phyloP scores from a whole-genome alignment of 768 basidiomycete species.

The Psilocybe subaeruginosa region DNA sequence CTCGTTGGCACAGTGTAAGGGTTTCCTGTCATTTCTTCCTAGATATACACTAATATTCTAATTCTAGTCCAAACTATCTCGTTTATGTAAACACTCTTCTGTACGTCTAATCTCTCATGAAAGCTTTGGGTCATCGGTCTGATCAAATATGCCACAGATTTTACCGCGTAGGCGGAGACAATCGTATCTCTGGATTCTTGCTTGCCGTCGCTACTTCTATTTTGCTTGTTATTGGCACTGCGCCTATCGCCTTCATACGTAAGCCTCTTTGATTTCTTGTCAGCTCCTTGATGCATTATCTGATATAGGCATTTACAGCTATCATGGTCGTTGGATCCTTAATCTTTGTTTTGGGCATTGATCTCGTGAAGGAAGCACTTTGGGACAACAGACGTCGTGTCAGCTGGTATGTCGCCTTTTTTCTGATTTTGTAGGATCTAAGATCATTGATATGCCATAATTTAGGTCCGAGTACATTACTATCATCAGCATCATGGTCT shows the following conservation, averaged over 20 bases:
- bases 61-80: constrained; percentile 74
- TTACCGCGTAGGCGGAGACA: constrained; percentile 92
- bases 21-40: constrained; percentile 25
- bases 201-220: constrained; percentile 75
- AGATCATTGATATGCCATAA: neutral
- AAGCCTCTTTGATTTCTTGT: constrained; percentile 29
- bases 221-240: constrained; percentile 82
- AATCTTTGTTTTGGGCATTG: constrained; percentile 93
- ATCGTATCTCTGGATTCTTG: constrained; percentile 81
- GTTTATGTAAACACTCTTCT: constrained; percentile 87
- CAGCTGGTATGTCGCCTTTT: constrained; percentile 52
- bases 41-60: neutral
- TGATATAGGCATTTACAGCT: constrained; percentile 44
- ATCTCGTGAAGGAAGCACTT: constrained; percentile 92
- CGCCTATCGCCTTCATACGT: constrained; percentile 93
- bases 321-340: constrained; percentile 90
- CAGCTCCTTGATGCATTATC: neutral
- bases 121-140: neutral
- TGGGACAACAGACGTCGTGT: constrained; percentile 95
- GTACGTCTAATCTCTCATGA: constrained; percentile 35
- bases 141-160: constrained; percentile 48
- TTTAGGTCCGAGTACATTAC: constrained; percentile 78
- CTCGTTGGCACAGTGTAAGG: constrained; percentile 75
- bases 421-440: constrained; percentile 10
- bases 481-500: constrained; percentile 83